phyloP scores from a whole-genome alignment of 1,284 basidiomycete species.

The Sporisorium iseilematis-ciliati region DNA sequence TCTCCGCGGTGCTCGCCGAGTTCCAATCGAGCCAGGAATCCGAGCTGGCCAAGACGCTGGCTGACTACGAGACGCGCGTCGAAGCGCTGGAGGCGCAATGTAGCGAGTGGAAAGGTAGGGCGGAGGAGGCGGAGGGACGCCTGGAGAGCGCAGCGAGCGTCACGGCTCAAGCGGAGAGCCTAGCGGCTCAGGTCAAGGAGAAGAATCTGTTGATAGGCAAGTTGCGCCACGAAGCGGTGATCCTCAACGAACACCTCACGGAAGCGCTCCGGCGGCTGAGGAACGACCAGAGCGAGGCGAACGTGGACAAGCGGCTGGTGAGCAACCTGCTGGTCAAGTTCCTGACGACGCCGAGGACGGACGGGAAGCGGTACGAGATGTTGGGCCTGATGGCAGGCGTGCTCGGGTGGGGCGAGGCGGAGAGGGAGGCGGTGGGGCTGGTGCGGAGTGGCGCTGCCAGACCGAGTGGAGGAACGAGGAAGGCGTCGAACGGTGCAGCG shows the following conservation, averaged over 20 bases:
- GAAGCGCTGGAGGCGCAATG: slow-evolving; percentile 77
- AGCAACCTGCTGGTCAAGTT: slow-evolving; percentile 95
- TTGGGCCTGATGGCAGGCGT: slow-evolving; percentile 87
- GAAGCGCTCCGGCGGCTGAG: slow-evolving; percentile 93
- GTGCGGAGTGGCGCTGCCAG: slow-evolving; percentile 70
- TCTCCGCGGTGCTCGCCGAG: slow-evolving; percentile 93
- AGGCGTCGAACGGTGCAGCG: background rate
- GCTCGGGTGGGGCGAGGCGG: slow-evolving; percentile 87
- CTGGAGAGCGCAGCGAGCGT: slow-evolving; percentile 4
- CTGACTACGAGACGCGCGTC: slow-evolving; percentile 83
- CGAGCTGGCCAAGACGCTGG: slow-evolving; percentile 78
- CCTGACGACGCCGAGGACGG: slow-evolving; percentile 87
- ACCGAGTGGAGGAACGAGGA: background rate
- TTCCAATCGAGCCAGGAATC: slow-evolving; percentile 81
- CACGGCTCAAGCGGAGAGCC: slow-evolving; percentile 5
- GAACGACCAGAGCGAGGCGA: slow-evolving; percentile 84
- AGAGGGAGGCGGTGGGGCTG: slow-evolving; percentile 90
- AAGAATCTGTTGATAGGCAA: slow-evolving; percentile 92
- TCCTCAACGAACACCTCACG: slow-evolving; percentile 96
- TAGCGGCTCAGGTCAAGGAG: slow-evolving; percentile 87
- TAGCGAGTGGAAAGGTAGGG: slow-evolving; percentile 89
- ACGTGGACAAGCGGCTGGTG: slow-evolving; percentile 90
- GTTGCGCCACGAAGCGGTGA: slow-evolving; percentile 83
- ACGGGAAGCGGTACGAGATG: slow-evolving; percentile 97
- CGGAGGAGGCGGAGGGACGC: slow-evolving; percentile 80